phyloP scores from a whole-genome alignment of 306 rosid genomes.

The Carpinus fangiana region DNA sequence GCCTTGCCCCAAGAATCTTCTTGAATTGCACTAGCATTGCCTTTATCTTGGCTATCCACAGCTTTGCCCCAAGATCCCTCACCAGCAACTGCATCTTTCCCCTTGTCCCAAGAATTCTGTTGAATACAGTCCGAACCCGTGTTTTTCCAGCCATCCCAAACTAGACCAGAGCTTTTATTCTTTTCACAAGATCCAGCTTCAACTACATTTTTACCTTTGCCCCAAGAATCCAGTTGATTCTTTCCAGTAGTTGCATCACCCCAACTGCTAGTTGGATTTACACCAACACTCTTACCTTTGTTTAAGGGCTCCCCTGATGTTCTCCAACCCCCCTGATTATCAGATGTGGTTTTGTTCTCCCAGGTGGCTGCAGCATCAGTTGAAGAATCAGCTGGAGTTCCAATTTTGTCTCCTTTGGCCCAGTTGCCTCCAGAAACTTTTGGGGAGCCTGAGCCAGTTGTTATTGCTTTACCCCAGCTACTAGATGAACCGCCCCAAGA shows the following conservation, averaged over 20 bases:
- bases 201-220: constrained; percentile 28
- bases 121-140: constrained; percentile 14
- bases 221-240: constrained; percentile 34
- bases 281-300: constrained; percentile 26
- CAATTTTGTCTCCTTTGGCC: constrained; percentile 27
- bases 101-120: constrained; percentile 28
- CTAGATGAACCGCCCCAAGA: constrained; percentile 30
- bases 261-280: constrained; percentile 27
- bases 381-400: background rate
- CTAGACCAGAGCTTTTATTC: background rate
- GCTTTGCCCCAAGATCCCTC: constrained; percentile 32
- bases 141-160: background rate
- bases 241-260: constrained; percentile 26
- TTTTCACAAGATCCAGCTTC: constrained; percentile 38
- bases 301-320: constrained; percentile 26
- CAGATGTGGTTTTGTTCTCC: constrained; percentile 9
- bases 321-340: constrained; percentile 10
- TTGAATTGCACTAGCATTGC: background rate
- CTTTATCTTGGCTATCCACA: constrained; percentile 14
- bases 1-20: constrained; percentile 20
- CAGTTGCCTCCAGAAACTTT: constrained; percentile 23
- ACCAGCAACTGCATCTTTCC: background rate
- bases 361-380: constrained; percentile 15
- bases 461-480: constrained; percentile 36
- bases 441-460: constrained; percentile 18